Evolutionary conservation across 352 stramenopile species (phyloP), one percentile per base, ranked within the genome.

Genomic region (Pythium brachiatum): DNA sequence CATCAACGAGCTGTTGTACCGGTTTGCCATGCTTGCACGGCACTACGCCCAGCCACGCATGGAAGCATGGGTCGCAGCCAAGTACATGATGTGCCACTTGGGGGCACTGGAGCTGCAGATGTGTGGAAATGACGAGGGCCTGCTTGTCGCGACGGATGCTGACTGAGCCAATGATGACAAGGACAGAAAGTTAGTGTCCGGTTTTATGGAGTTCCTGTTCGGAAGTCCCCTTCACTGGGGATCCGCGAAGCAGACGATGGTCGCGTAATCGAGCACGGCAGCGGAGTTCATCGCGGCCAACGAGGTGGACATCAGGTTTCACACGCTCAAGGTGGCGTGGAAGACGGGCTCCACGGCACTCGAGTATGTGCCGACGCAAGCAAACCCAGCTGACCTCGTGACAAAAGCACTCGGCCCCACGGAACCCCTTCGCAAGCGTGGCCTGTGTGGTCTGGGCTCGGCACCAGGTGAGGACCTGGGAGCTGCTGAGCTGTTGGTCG

Each of bases 131-230:
- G 15, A 8, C 5, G 26, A 43, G 0, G 56, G 25, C 11, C 6
- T 62, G 8, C 23, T 34, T 0, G 15, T 73, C 2, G 21, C 39
- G 3, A 66, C 57, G 0, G 65, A 76, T 18, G 57, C 65, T 0
- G 66, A 76, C 36, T 71, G 54, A 18, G 61, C 65, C 2, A 67
- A 69, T 38, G 61, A 71, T 34, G 1, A 18, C 3, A 0, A 29
- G 1, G 66, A 68, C 39, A 26, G 60, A 0, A 73, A 73, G 48
- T 76, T 65, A 0, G 36, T 68, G 1, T 69, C 58, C 0, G 68
- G 66, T 5, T 58, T 39, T 34, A 25, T 67, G 5, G 23, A 55
- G 0, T 66, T 50, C 13, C 23, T 73, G 13, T 69, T 69, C 29
- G 65, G 55, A n/a, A 38, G 38, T 8, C 57, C 61, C 5, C 20